phyloP scores from a whole-genome alignment of 2,329 filamentous ascomycete species.

The Fusarium sp. region DNA sequence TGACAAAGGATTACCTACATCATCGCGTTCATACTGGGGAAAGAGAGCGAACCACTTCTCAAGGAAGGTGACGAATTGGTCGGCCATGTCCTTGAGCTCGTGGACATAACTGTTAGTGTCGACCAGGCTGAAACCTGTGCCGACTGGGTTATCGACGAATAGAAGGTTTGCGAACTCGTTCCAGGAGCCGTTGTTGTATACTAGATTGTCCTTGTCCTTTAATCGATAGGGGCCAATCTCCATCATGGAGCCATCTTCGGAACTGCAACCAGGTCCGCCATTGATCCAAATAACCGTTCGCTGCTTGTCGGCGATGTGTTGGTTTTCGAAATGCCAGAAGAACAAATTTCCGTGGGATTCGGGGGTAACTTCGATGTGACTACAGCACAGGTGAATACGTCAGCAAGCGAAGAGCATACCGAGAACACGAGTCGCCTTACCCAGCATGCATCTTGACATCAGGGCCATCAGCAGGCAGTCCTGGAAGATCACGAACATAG shows the following conservation, averaged over 20 bases:
- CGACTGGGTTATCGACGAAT: conserved; percentile 97
- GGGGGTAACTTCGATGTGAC: conserved; percentile 89
- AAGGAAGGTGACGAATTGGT: conserved; percentile 87
- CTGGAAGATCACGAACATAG: conserved; percentile 86
- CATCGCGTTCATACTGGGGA: conserved; percentile 89
- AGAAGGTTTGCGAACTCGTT: conserved; percentile 97
- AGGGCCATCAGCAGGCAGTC: conserved; percentile 76
- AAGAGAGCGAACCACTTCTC: conserved; percentile 93
- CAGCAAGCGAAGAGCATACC: conserved; percentile 30
- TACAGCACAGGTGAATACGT: conserved; percentile 52
- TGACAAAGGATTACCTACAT: conserved; percentile 71
- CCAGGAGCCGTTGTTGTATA: conserved; percentile 94
- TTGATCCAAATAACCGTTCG: conserved; percentile 97
- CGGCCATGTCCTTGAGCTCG: conserved; percentile 88
- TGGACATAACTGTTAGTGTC: conserved; percentile 87
- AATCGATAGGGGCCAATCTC: conserved; percentile 94
- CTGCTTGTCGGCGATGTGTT: conserved; percentile 91
- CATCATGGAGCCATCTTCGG: conserved; percentile 95
- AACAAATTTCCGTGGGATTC: conserved; percentile 93
- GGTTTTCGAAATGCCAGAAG: conserved; percentile 98
- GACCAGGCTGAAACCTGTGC: conserved; percentile 95
- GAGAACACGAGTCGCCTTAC: conserved; percentile 62
- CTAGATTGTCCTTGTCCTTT: conserved; percentile 75
- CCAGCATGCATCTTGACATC: conserved; percentile 98
- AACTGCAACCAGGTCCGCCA: conserved; percentile 95